A percentile compares a stretch with the other conserved stretches of the same genome.
Conservation (phyloP, 2,329 filamentous ascomycete genomes). For the Cadophora malorum region DNA sequence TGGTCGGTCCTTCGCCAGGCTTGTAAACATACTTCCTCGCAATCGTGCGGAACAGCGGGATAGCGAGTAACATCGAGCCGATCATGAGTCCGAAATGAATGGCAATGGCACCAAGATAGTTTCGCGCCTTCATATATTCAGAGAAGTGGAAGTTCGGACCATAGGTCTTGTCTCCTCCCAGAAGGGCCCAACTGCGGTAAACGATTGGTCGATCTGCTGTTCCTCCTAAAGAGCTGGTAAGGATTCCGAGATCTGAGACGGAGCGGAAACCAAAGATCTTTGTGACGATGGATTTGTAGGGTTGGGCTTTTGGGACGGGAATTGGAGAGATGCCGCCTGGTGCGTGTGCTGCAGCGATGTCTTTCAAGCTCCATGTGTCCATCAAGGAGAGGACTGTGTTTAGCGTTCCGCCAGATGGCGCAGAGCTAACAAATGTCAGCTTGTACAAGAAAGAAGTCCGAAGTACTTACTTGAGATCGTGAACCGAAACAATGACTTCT, state of each 20-base stretch:
- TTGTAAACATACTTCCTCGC: conserved; percentile 53
- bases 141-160: conserved; percentile 66
- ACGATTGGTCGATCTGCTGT: conserved; percentile 61
- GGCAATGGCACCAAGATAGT: conserved; percentile 56
- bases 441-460: not conserved
- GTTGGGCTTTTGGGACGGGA: conserved; percentile 44
- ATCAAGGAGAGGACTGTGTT: conserved; percentile 68
- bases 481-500: conserved; percentile 59
- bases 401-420: conserved; percentile 71
- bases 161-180: conserved; percentile 56
- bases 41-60: conserved; percentile 50
- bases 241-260: conserved; percentile 59
- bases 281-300: conserved; percentile 49
- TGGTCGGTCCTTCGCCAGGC: conserved; percentile 61
- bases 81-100: conserved; percentile 57
- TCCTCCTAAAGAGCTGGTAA: conserved; percentile 59
- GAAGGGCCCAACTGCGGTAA: conserved; percentile 68
- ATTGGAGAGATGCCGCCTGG: conserved; percentile 66
- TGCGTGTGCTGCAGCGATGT: conserved; percentile 53
- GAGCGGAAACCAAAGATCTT: conserved; percentile 57
- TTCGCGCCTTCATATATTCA: conserved; percentile 60
- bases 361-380: conserved; percentile 57
- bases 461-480: conserved; percentile 49
- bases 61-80: conserved; percentile 48
- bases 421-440: conserved; percentile 46